Base-by-base conservation (phyloP, 768 basidiomycete genomes). In the Scleroderma bovista region DNA sequence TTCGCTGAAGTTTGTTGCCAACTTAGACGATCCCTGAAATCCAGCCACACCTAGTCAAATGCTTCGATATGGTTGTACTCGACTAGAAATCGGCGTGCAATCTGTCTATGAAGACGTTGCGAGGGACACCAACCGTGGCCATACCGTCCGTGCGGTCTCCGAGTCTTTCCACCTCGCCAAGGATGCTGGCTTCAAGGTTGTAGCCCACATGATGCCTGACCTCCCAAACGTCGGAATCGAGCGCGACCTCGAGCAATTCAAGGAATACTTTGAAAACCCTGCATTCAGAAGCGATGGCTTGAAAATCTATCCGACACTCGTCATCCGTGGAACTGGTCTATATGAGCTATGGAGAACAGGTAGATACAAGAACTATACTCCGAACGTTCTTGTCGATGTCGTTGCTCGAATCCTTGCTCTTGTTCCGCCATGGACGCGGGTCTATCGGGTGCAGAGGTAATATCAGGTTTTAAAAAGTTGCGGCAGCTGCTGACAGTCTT, bases 121-220 rank as follows among this genome's bases (percentile, higher is more conserved):
- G 13, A 83, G 96, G 46, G 96, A 99, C 66, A 97, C 96, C 17
- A 99, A 99, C 66, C 88, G 96, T 48, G 96, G 96, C 1, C 96
- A 99, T 69, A 99, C 96, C 22, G 96, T 99, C 44, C 92, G 92
- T 47, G 92, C 95, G 9, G 95, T 97, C 47, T 85, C 90, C 42
- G 95, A 99, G 67, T 90, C 88, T 12, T 99, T 99, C 71, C 95
- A 98, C 62, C 83, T 99, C 60, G 86, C 93, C 17, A 99, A 99
- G 67, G 95, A 99, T 60, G 96, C 95, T 2, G 96, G 96, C 4
- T 99, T 96, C 84, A 99, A 99, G 70, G 94, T 99, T 48, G 96
- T 99, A 24, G 94, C 94, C 17, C 96, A 99, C 65, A 98, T 98
- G 96, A 99, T 99, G 94, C 93, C 94, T 13, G 95, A 99, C 67